phyloP scores from a whole-genome alignment of 164 flowering plant genomes.

The Macadamia tetraphylla region DNA sequence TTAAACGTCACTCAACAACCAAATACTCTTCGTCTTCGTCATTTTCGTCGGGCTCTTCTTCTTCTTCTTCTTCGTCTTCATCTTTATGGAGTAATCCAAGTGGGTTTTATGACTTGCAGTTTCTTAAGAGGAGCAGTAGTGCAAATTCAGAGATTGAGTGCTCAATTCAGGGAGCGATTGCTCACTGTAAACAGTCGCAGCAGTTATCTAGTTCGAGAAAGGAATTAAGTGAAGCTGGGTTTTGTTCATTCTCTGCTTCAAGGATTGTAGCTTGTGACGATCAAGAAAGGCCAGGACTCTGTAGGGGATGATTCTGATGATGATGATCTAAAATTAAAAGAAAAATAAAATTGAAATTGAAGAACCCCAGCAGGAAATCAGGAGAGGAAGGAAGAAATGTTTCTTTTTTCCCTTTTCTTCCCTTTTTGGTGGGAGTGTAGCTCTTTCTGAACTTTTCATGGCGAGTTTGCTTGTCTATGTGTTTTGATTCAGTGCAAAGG shows the following conservation, averaged over 20 bases:
- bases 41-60: conserved; percentile 36
- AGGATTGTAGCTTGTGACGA: conserved; percentile 33
- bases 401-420: conserved; percentile 8
- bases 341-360: neutral
- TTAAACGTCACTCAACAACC: conserved; percentile 38
- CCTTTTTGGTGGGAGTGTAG: conserved; percentile 4
- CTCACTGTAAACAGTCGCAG: conserved; percentile 54
- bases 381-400: neutral
- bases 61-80: conserved; percentile 29
- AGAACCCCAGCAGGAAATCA: neutral
- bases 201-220: conserved; percentile 38
- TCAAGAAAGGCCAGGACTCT: conserved; percentile 38
- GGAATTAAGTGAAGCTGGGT: conserved; percentile 39
- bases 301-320: conserved; percentile 36
- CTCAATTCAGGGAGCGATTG: conserved; percentile 38
- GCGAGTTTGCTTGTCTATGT: too few relatives aligned
- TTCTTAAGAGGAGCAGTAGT: conserved; percentile 58
- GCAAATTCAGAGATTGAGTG: conserved; percentile 30
- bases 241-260: conserved; percentile 40
- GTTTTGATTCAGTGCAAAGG: too few relatives aligned
- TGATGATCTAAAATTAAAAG: neutral
- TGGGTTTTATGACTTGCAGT: conserved; percentile 28
- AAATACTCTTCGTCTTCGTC: conserved; percentile 39
- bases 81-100: conserved; percentile 31
- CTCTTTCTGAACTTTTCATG: too few relatives aligned